phyloP scores from a whole-genome alignment of 306 rosid genomes.

The Cicer bijugum region DNA sequence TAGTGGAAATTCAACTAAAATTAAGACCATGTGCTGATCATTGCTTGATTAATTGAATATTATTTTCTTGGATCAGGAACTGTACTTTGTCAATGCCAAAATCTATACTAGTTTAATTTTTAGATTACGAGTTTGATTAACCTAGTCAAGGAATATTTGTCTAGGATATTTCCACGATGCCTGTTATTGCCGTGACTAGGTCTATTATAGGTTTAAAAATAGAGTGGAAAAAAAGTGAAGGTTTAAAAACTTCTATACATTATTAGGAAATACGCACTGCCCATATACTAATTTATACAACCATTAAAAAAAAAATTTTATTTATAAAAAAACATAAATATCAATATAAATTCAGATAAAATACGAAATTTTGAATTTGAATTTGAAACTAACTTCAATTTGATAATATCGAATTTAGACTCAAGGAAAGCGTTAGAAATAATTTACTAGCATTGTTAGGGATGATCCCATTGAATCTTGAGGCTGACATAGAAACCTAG shows the following conservation, averaged over 20 bases:
- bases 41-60: constrained; percentile 32
- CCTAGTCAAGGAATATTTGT: constrained; percentile 42
- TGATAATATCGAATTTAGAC: too few relatives aligned
- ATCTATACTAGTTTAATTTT: constrained; percentile 43
- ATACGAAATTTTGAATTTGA: too few relatives aligned
- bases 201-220: not conserved
- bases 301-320: too few relatives aligned
- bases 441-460: not conserved
- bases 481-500: constrained; percentile 44
- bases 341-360: too few relatives aligned
- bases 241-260: constrained; percentile 6
- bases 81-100: constrained; percentile 34
- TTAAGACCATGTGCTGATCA: not conserved
- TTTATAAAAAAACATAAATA: too few relatives aligned
- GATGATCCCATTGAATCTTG: not conserved
- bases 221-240: constrained; percentile 14
- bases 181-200: not conserved
- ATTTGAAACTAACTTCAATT: too few relatives aligned
- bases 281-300: too few relatives aligned
- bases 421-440: too few relatives aligned
- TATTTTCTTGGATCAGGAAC: constrained; percentile 16
- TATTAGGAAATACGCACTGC: not conserved
- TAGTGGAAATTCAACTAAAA: constrained; percentile 20
- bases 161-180: constrained; percentile 47
- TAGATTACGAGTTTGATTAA: constrained; percentile 30